phyloP scores from a whole-genome alignment of 73 alveolate species.

The Symbiodinium natans region DNA sequence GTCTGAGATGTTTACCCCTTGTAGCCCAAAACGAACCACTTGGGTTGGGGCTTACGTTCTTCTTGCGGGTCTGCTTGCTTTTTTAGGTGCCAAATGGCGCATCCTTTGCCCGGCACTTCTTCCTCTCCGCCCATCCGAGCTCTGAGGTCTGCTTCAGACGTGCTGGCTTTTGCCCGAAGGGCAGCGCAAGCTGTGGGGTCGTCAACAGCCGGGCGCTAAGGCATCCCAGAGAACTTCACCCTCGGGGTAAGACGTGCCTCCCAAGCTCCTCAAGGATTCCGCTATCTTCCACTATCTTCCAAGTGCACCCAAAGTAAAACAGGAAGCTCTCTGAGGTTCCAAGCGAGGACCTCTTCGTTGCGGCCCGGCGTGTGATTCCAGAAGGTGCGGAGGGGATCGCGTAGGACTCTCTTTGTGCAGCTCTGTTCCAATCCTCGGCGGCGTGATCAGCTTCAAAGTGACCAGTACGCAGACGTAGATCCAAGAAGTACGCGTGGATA shows the following conservation, averaged over 20 bases:
- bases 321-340: constrained; percentile 2
- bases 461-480: too few species aligned
- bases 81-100: too few species aligned
- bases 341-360: constrained; percentile 47
- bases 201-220: constrained; percentile 11
- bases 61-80: not conserved
- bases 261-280: not conserved
- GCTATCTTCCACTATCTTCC: not conserved
- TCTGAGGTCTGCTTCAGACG: not conserved
- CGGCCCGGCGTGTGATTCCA: constrained; percentile 18
- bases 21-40: too few species aligned
- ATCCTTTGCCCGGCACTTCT: too few species aligned
- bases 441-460: too few species aligned
- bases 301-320: not conserved
- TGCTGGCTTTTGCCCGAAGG: constrained; percentile 56
- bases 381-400: not conserved
- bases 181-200: constrained; percentile 38
- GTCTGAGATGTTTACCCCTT: too few species aligned
- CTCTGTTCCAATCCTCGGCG: too few species aligned
- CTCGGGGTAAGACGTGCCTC: not conserved
- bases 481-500: too few species aligned
- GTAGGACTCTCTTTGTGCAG: too few species aligned
- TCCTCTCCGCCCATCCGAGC: too few species aligned
- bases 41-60: not conserved
- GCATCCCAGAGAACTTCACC: not conserved